Conservation (phyloP, 352 stramenopile genomes). For the Thraustotheca clavata region DNA sequence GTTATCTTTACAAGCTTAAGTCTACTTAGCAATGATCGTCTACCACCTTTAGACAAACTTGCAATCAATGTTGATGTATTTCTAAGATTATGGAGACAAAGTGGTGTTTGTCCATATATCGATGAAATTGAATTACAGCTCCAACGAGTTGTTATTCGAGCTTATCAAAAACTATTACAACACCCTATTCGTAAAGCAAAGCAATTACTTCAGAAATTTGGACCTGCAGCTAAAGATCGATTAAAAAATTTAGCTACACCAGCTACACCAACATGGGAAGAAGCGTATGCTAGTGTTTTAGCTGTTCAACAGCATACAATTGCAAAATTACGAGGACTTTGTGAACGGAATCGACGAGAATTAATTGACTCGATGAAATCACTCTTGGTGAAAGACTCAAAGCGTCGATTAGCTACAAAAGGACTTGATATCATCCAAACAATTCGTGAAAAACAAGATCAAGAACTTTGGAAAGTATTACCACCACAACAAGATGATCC, state of each 20-base stretch:
- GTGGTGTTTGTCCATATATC: conserved; percentile 32
- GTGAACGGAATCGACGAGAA: conserved; percentile 36
- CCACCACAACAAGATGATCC: conserved; percentile 51
- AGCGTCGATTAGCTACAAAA: conserved; percentile 23
- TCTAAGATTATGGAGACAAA: conserved; percentile 36
- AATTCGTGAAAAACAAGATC: too few species aligned
- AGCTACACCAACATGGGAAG: conserved; percentile 38
- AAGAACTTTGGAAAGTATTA: too few species aligned
- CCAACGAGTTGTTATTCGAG: conserved; percentile 56
- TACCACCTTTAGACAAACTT: conserved; percentile 39
- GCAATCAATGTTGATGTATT: conserved; percentile 36
- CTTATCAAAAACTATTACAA: conserved; percentile 40
- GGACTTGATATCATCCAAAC: too few species aligned
- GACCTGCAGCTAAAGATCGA: conserved; percentile 23
- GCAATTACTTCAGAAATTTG: conserved; percentile 53
- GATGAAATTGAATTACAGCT: conserved; percentile 33
- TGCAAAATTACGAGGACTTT: conserved; percentile 41
- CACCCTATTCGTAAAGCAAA: conserved; percentile 61
- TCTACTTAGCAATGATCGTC: conserved; percentile 25
- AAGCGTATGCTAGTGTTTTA: conserved; percentile 67
- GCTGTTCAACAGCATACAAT: conserved; percentile 72
- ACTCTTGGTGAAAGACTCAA: conserved; percentile 42
- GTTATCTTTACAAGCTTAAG: conserved; percentile 32
- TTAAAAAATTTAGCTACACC: background rate
- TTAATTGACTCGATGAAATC: conserved; percentile 44